Percentiles rank a stretch among this genome's conserved stretches.
phyloP scores from a whole-genome alignment of 164 flowering plant species.

The Annona cherimola region DNA sequence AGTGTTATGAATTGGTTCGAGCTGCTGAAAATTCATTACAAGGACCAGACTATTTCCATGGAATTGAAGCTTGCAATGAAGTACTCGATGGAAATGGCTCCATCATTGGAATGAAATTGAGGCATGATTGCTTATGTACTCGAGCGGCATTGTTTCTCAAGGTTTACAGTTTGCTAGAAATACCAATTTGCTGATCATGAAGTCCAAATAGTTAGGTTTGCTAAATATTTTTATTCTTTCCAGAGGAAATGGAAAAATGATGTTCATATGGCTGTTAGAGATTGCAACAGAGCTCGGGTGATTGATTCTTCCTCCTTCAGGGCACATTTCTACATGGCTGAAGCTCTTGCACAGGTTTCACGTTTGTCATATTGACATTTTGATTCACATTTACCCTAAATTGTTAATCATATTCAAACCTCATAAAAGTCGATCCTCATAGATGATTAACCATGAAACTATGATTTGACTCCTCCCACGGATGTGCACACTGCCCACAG shows the following conservation, averaged over 20 bases:
- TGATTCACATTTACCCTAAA: background rate
- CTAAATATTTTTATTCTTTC: constrained; percentile 1
- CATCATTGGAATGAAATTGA: constrained; percentile 44
- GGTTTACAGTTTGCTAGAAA: constrained; percentile 52
- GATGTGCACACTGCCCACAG: background rate
- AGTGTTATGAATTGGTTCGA: constrained; percentile 56
- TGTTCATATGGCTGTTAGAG: constrained; percentile 85
- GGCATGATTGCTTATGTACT: constrained; percentile 63
- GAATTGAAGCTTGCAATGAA: constrained; percentile 88
- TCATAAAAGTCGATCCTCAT: background rate
- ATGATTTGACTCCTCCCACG: background rate
- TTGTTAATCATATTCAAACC: background rate
- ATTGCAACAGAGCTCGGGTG: constrained; percentile 64
- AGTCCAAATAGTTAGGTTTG: background rate
- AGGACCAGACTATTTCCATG: constrained; percentile 43
- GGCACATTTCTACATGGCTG: constrained; percentile 64
- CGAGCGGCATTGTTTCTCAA: constrained; percentile 89
- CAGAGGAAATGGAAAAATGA: constrained; percentile 98
- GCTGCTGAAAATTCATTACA: constrained; percentile 56
- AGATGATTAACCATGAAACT: background rate
- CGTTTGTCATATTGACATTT: background rate
- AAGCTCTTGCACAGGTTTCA: constrained; percentile 69
- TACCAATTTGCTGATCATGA: background rate
- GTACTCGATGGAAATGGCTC: constrained; percentile 60
- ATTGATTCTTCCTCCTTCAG: constrained; percentile 56